Evolutionary conservation across 345 rosid genomes (phyloP), one percentile per base, ranked within the genome.

Genomic region (Cardamine occulta): DNA sequence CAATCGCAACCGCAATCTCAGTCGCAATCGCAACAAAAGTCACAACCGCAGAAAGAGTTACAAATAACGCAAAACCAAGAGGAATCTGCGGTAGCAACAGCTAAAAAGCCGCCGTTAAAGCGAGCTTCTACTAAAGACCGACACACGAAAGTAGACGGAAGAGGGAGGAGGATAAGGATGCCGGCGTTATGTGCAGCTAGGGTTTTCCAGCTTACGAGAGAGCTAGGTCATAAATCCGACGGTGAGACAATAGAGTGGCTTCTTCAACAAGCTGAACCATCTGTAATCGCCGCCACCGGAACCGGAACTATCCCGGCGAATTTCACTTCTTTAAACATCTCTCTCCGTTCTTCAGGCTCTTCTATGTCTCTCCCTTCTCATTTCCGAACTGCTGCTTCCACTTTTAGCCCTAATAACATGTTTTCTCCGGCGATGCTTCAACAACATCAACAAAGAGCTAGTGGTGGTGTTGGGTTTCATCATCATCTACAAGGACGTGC

Each of bases 181-280:
- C 98, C 98, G 0, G 98, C 98, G n/a, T 86, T 93, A 42, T 93
- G 98, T 57, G 98, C 98, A n/a, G 98, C 98, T 78, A 86, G 98
- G 86, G 97, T 93, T 75, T 93, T 93, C 51, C 98, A 93, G 80
- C 84, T 93, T 0, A 93, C 98, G 19, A 84, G 97, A 7, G 98
- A 93, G 76, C 84, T 93, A 1, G 98, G 98, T 32, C 97, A 93
- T 82, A 93, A 93, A 72, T 91, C 97, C 14, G 98, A 93, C 35
- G 98, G 98, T 2, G 98, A 93, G 59, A 94, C 98, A 28, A 91
- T 91, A 47, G 98, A 94, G 84, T 94, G 98, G 98, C 83, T 94
- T 31, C 98, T 94, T 68, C 98, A 94, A 81, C 98, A 94, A 80
- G 98, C 98, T 0, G 98, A 94, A 76, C 97, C 98, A 0, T 84